These are phyloP conservation scores for Aspergillus hiratsukae DNA, from an alignment of 2,329 filamentous ascomycete genomes.

Conservation along the genomic window DNA sequence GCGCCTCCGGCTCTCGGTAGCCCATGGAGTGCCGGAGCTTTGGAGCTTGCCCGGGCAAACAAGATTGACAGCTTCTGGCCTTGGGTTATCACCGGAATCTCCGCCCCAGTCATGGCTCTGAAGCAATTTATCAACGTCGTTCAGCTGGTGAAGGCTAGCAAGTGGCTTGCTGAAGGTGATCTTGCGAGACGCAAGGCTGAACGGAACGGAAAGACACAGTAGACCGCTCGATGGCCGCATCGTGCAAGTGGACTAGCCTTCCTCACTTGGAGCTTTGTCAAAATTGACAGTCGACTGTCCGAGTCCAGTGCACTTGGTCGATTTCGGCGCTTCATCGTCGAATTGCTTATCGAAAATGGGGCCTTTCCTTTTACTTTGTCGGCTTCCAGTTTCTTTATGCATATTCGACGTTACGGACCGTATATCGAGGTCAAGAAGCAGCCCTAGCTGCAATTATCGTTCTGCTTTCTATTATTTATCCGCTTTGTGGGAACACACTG, in stretches of 20 bases:
- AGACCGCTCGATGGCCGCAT: constrained; percentile 1
- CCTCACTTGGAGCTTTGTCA: background rate
- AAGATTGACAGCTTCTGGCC: constrained; percentile 76
- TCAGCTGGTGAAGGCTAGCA: constrained; percentile 88
- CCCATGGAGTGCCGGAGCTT: constrained; percentile 85
- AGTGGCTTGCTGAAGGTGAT: constrained; percentile 91
- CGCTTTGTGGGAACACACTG: constrained; percentile 2
- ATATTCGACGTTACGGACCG: constrained; percentile 30
- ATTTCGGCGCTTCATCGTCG: constrained; percentile 2
- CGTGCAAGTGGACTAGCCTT: background rate
- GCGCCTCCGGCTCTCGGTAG: constrained; percentile 64
- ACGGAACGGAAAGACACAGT: constrained; percentile 33
- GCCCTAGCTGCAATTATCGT: constrained; percentile 7
- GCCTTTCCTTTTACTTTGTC: constrained; percentile 8
- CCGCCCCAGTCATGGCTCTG: constrained; percentile 78
- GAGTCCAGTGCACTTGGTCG: background rate
- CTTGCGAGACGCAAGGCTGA: constrained; percentile 56
- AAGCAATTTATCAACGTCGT: constrained; percentile 95
- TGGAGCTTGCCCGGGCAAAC: constrained; percentile 89
- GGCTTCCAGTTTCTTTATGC: constrained; percentile 18
- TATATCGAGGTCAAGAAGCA: constrained; percentile 13
- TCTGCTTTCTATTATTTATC: constrained; percentile 11
- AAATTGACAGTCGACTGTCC: background rate
- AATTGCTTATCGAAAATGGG: constrained; percentile 1
- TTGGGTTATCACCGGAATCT: constrained; percentile 76